These are phyloP conservation scores for Crithidia acanthocephali DNA, from an alignment of 208 protist genomes.

Conservation along the genomic window DNA sequence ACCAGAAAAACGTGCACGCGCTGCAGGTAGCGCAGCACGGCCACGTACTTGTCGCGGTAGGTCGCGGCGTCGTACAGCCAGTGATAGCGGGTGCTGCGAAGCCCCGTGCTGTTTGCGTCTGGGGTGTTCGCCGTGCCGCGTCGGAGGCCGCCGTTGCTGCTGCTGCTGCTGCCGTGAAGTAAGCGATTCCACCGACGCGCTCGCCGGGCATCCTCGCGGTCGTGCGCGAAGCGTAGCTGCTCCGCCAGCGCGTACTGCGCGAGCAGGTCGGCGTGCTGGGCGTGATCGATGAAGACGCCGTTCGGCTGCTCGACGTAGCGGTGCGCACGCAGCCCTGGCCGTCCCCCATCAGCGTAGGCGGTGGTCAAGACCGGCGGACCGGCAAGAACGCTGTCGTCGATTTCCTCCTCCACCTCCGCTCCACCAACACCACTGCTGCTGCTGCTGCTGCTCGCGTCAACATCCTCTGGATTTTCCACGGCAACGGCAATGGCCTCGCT, in stretches of 20 bases:
- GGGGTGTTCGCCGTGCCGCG: too few species aligned
- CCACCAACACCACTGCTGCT: neutral
- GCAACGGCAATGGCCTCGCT: too few species aligned
- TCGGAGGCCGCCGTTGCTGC: too few species aligned
- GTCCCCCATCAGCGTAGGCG: conserved; percentile 12
- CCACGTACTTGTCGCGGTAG: conserved; percentile 27
- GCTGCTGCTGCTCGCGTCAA: too few species aligned
- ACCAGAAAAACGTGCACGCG: conserved; percentile 41
- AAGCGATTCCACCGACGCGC: conserved; percentile 22
- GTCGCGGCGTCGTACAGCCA: conserved; percentile 32
- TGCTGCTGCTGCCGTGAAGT: conserved; percentile 13
- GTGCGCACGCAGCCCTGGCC: conserved; percentile 59
- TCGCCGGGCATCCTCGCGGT: conserved; percentile 17
- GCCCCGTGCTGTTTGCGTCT: too few species aligned
- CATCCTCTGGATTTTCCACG: too few species aligned
- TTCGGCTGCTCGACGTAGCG: conserved; percentile 63
- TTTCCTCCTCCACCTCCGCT: neutral
- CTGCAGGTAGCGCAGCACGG: conserved; percentile 33
- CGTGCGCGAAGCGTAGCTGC: conserved; percentile 23
- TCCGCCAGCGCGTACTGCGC: conserved; percentile 27
- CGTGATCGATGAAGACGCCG: conserved; percentile 48
- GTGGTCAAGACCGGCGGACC: neutral
- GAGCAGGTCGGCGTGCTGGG: conserved; percentile 34
- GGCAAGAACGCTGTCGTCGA: neutral
- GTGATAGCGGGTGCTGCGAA: conserved; percentile 6